These are phyloP conservation scores for Panicum virgatum DNA, from an alignment of 202 grass and related monocot genomes.

Conservation along the genomic window DNA sequence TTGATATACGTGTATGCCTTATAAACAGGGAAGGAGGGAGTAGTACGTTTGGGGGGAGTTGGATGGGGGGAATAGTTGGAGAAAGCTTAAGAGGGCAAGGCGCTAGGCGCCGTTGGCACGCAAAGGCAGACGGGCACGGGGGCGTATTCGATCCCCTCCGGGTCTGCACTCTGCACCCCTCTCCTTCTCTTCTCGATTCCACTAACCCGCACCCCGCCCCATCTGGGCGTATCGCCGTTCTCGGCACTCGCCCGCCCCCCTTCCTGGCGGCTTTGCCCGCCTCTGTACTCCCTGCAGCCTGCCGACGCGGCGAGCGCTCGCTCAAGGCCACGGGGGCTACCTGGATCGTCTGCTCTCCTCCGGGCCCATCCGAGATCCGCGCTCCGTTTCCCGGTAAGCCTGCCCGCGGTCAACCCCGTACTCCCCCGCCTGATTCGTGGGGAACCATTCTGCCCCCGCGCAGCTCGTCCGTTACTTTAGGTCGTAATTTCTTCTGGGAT, in stretches of 20 bases:
- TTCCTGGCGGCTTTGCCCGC: no score
- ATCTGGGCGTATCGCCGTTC: no score
- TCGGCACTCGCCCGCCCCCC: no score
- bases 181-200: background rate
- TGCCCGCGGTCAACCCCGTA: no score
- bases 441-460: background rate
- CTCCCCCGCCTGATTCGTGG: background rate
- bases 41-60: no score
- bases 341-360: background rate
- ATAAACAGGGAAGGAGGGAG: no score
- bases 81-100: background rate
- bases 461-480: background rate
- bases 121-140: background rate
- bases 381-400: constrained; percentile 3
- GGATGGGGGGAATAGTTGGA: no score
- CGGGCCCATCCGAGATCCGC: background rate
- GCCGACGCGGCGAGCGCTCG: background rate
- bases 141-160: background rate
- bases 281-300: background rate
- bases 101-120: background rate
- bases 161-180: no score
- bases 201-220: background rate
- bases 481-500: background rate
- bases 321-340: background rate
- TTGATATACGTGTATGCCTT: no score